Evolutionary conservation across 805 yeast genomes (phyloP), one percentile per base, ranked within the genome.

Genomic region (Peterozyma toletana): DNA sequence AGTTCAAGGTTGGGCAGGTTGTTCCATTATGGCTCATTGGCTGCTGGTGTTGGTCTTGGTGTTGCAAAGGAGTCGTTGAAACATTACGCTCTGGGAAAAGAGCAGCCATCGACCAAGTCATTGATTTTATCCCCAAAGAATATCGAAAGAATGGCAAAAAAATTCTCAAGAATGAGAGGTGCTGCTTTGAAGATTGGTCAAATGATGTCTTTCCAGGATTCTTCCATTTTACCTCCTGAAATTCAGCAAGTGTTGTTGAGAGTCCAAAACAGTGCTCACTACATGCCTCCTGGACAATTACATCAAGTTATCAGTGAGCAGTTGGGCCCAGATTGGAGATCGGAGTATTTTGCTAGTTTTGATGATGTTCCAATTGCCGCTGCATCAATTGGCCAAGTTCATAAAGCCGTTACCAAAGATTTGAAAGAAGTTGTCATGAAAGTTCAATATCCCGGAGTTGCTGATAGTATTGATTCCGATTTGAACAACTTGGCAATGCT

Each of bases 151-250:
- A 78, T 93, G 69, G 95, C 96, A 11, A 80, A 78, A 53, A 89
- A 88, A 60, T 79, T 93, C 53, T 78, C 93, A 41, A 80, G 86
- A 57, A 93, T 93, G 99, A 76, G 99, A 57, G 99, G 99, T n/a
- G 99, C 98, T 2, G 99, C 99, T 2, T 70, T 93, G 57, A 93
- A 93, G 58, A 76, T 93, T 44, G 99, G 99, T n/a, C 99, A 93
- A 64, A 78, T 93, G 84, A 67, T 93, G 62, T 87, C 96, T 2
- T 91, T 93, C 62, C 99, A 93, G 63, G 98, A 91, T 60, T 80
- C 83, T 48, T 73, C 86, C 30, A 78, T 91, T 31, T 65, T 91
- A 36, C 98, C 99, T 1, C 71, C 74, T 36, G 96, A 90, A 55
- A 76, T 93, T 46, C 95, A 88, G 54, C 77, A 80, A 52, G 79